A percentile compares a stretch with the other conserved stretches of the same genome.
Conservation (phyloP, 768 basidiomycete species). For the Udeniomyces megalosporus region DNA sequence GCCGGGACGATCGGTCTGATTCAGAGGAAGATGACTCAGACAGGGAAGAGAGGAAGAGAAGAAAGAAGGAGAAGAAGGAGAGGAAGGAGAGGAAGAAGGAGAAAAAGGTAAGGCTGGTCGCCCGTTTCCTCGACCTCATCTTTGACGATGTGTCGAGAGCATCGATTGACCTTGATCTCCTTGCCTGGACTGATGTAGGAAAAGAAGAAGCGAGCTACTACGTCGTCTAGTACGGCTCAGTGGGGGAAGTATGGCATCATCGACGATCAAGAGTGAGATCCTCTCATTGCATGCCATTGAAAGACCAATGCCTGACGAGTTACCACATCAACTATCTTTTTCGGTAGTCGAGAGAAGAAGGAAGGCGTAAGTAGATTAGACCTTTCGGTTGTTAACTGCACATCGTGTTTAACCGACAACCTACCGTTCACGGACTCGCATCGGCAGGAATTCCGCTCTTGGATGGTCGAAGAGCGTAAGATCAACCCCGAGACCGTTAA, state of each 20-base stretch:
- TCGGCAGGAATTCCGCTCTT: slow-evolving; percentile 60
- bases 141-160: background rate
- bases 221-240: slow-evolving; percentile 35
- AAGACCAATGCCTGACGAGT: slow-evolving; percentile 31
- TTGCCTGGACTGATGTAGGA: slow-evolving; percentile 29
- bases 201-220: slow-evolving; percentile 42
- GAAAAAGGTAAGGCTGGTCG: slow-evolving; percentile 41
- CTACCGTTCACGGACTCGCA: background rate
- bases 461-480: slow-evolving; percentile 84
- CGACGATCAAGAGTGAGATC: slow-evolving; percentile 65
- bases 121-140: background rate
- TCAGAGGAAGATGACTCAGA: slow-evolving; percentile 19
- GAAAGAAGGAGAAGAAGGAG: slow-evolving; percentile 19
- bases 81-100: slow-evolving; percentile 19
- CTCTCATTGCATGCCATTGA: too few species aligned
- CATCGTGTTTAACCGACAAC: background rate
- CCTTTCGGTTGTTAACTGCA: background rate
- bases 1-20: slow-evolving; percentile 18
- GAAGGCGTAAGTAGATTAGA: slow-evolving; percentile 32
- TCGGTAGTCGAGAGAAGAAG: slow-evolving; percentile 64
- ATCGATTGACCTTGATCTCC: slow-evolving; percentile 8
- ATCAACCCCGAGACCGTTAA: slow-evolving; percentile 76
- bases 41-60: slow-evolving; percentile 16
- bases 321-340: background rate
- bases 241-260: slow-evolving; percentile 90